Base-by-base conservation (phyloP, 2,329 filamentous ascomycete genomes). In the Colletotrichum lindemuthianum region DNA sequence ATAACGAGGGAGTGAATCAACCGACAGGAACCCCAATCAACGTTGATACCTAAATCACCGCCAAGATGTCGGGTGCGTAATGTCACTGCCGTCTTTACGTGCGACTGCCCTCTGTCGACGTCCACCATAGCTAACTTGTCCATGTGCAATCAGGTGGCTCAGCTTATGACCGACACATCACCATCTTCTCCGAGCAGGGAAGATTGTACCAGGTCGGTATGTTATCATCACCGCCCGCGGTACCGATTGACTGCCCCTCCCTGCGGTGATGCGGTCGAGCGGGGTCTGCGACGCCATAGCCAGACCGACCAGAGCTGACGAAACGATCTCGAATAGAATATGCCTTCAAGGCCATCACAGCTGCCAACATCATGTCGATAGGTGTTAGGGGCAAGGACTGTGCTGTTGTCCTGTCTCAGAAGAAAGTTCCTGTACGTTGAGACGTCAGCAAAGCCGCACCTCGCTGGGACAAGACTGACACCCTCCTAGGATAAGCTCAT, bases 331-430 rank as follows among this genome's bases (percentile, higher is more conserved):
- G 70, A 72, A 77, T n/a, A 98, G 96, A 99, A 87, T 99, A 99
- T 95, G 96, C 96, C 73, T 99, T 99, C 90, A 99, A 99, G 85
- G 96, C 96, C 65, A 99, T 99, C 82, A 99, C 96, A 72, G 95
- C 96, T 67, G 96, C 96, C 72, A 98, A 98, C 81, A 98, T 99
- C 84, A 99, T 97, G 86, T 96, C 96, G 67, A 88, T 99, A 78
- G 96, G 96, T 72, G 89, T 99, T 71, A 88, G 93, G 76, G 96
- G 96, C 80, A 99, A 99, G 86, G 88, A 96, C 82, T 98, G 95
- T 75, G 96, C 96, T 39, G 96, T 99, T 48, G 92, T 99, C 57
- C 84, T 99, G 77, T 98, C 96, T 68, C 96, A 99, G 83, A 99
- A 99, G 90, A 99, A 99, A 84, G 96, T 99, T 71, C 95, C 96